Percentiles rank a stretch among this genome's conserved stretches.
These are phyloP conservation scores for Dothidotthia symphoricarpi DNA, from an alignment of 2,329 filamentous ascomycete species.

Conservation along the genomic window DNA sequence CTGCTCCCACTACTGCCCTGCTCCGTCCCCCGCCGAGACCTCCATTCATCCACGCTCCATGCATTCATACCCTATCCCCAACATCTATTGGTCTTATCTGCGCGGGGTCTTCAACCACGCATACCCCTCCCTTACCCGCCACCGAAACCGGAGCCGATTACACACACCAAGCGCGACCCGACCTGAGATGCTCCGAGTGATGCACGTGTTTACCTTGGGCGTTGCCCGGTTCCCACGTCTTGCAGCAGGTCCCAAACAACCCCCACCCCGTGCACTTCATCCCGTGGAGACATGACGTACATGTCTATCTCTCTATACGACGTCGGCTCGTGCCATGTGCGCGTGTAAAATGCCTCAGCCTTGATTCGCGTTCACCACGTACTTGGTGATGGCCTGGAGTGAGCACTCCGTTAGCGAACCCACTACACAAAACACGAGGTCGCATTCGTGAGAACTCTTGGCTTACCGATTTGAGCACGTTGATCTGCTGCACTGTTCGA, in stretches of 20 bases:
- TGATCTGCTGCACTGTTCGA: constrained; percentile 74
- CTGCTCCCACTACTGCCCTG: constrained; percentile 1
- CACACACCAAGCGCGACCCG: too few relatives aligned
- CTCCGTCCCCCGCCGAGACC: constrained; percentile 33
- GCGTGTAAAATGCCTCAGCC: constrained; percentile 34
- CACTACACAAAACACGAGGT: constrained; percentile 11
- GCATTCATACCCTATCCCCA: constrained; percentile 19
- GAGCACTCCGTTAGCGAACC: constrained; percentile 13
- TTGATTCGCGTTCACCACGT: constrained; percentile 41
- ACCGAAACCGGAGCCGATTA: background rate
- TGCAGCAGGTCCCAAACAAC: too few relatives aligned
- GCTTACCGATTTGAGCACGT: constrained; percentile 56
- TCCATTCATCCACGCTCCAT: constrained; percentile 28
- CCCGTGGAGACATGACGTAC: constrained; percentile 5
- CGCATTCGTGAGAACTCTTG: constrained; percentile 10
- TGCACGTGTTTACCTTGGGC: too few relatives aligned
- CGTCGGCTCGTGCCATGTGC: constrained; percentile 2
- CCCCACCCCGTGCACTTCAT: too few relatives aligned
- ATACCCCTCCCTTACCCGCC: background rate
- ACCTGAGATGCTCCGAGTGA: too few relatives aligned
- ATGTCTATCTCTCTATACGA: background rate
- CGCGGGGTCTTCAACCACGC: constrained; percentile 2
- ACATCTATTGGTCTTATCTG: constrained; percentile 36
- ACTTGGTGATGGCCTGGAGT: constrained; percentile 42
- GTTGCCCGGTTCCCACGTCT: too few relatives aligned